Conservation (phyloP, 495 filamentous ascomycete genomes). For the Aspergillus hancockii region DNA sequence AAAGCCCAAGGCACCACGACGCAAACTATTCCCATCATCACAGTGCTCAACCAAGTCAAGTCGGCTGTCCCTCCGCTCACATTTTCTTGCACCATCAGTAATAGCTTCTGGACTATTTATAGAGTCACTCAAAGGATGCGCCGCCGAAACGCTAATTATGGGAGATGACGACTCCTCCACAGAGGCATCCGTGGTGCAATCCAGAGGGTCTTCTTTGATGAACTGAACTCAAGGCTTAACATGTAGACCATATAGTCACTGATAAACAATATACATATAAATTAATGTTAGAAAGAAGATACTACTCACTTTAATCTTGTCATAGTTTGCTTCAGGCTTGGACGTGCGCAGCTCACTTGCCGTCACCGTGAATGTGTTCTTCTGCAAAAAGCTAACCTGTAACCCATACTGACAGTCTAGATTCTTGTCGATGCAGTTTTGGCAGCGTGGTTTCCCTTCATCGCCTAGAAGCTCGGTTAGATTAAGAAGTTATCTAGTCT, state of each 20-base stretch:
- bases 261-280: background rate
- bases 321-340: slow-evolving; percentile 19
- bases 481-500: background rate
- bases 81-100: background rate
- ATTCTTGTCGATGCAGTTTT: slow-evolving; percentile 42
- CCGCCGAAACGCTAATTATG: background rate
- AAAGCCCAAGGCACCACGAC: background rate
- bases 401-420: slow-evolving; percentile 40
- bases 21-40: background rate
- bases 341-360: slow-evolving; percentile 13
- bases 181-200: background rate
- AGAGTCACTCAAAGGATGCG: background rate
- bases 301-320: slow-evolving; percentile 26
- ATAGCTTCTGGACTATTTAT: background rate
- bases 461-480: too few species aligned
- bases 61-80: background rate
- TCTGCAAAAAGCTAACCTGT: slow-evolving; percentile 42
- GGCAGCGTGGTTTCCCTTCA: slow-evolving; percentile 43
- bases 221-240: slow-evolving; percentile 22
- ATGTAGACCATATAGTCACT: background rate
- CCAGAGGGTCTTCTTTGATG: slow-evolving; percentile 20
- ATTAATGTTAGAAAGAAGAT: background rate
- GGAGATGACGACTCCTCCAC: slow-evolving; percentile 5
- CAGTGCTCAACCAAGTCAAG: background rate
- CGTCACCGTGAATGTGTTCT: slow-evolving; percentile 37